Evolutionary conservation across 208 protist genomes (phyloP), one percentile per base, ranked within the genome.

Genomic region (Trypanosomatidae sp.): DNA sequence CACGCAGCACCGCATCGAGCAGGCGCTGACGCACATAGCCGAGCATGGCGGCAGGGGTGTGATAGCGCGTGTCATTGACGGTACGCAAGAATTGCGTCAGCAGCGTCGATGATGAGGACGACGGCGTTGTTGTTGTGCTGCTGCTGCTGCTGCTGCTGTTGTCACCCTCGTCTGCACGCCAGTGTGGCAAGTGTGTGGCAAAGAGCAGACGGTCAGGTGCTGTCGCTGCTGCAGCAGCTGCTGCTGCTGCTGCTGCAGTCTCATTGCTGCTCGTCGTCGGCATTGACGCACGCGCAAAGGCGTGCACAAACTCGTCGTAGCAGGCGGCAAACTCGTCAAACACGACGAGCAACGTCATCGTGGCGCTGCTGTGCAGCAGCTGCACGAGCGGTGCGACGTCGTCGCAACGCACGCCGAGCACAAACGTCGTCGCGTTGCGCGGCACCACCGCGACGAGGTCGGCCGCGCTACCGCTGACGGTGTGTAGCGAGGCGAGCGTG

Each of bases 1-100:
- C 1, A 5, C 21, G 0, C 28, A 4, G 7, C 11, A 3, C 16
- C 3, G 3, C 6, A 56, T 46, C 11, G 55, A 33, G n/a, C 22
- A 28, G 7, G 61, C 35, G 2, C 32, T 21, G 33, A 55, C 25
- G 20, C 43, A 53, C 15, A n/a, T n/a, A n/a, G n/a, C n/a, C n/a
- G n/a, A n/a, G n/a, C n/a, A 33, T 33, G 10, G 10, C 28, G 13
- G 13, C 10, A 13, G 28, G 28, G 28, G 28, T 33, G 13, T 33
- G 28, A 13, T 33, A 33, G 8, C 13, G 8, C 13, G 10, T 8
- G 28, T 33, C 28, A 13, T 33, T 33, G 28, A 33, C 13, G 28
- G 28, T 13, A 8, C 8, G 8, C 10, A n/a, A 13, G 28, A 33
- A 33, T 33, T 33, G 28, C 8, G 10, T 13, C 28, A 33, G 28